Evolutionary conservation across 331 rosid species (phyloP).

Genomic region (Telfairia occidentalis): DNA sequence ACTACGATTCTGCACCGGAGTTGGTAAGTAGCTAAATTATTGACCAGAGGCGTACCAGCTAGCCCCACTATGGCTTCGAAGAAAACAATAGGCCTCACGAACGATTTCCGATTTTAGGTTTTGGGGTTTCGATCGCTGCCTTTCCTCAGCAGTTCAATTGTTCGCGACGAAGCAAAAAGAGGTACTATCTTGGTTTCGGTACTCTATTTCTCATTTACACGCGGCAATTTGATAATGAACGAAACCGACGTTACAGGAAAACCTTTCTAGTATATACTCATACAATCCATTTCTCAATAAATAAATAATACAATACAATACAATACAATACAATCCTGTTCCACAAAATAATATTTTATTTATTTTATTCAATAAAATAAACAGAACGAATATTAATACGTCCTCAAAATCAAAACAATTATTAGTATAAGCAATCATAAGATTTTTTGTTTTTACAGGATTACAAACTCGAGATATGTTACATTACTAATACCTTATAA

Average conservation of each 20-base stretch:
- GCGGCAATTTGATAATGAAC: conserved; percentile 12
- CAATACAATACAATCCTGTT: background rate
- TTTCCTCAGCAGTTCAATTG: background rate
- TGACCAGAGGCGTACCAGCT: background rate
- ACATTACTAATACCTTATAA: too few relatives aligned
- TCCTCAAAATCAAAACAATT: too few relatives aligned
- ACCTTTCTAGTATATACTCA: background rate
- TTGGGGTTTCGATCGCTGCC: background rate
- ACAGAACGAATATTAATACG: too few relatives aligned
- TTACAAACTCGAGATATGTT: too few relatives aligned
- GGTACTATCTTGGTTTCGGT: background rate
- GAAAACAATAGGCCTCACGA: background rate
- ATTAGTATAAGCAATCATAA: too few relatives aligned
- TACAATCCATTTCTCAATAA: too few relatives aligned
- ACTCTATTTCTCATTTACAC: conserved; percentile 3
- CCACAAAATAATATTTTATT: background rate
- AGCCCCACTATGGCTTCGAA: background rate
- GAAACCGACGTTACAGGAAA: background rate
- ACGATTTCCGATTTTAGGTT: background rate
- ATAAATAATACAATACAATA: too few relatives aligned
- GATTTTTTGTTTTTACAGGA: background rate
- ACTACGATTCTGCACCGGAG: background rate
- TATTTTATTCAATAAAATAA: too few relatives aligned
- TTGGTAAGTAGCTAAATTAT: background rate
- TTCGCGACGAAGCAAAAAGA: conserved; percentile 13